Evolutionary conservation across 148 eudicot species (phyloP).

Genomic region (Hydrangea macrophylla): DNA sequence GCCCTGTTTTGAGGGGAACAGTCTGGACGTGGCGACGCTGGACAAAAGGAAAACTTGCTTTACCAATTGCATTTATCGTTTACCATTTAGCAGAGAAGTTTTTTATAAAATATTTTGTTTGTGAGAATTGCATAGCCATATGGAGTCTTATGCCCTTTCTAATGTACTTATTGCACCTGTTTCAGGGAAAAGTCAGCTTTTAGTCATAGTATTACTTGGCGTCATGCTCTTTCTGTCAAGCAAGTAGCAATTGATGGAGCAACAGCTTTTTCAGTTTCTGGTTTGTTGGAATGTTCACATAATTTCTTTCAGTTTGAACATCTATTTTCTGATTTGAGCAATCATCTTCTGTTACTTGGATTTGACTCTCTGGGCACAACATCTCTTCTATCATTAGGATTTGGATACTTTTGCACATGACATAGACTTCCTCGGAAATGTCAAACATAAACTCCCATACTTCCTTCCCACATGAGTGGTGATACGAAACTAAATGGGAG

Average conservation of each 20-base stretch:
- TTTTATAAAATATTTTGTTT: neutral
- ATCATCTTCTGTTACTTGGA: neutral
- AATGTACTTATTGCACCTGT: neutral
- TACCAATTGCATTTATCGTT: neutral
- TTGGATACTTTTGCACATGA: neutral
- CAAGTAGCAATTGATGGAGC: conserved; percentile 76
- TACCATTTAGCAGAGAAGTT: neutral
- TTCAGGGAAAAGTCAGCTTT: conserved; percentile 89
- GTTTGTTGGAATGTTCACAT: conserved; percentile 31
- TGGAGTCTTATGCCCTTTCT: neutral
- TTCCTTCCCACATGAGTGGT: too few relatives aligned
- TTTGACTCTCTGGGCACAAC: too few relatives aligned
- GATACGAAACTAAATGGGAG: too few relatives aligned
- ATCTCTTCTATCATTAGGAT: neutral
- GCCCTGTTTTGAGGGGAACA: neutral
- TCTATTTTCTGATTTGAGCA: neutral
- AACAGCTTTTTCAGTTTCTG: conserved; percentile 79
- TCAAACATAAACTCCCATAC: too few relatives aligned
- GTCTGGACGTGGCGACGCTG: neutral
- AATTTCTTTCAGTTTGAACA: neutral
- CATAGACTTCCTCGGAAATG: neutral
- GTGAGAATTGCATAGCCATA: neutral
- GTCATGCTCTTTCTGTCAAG: conserved; percentile 57
- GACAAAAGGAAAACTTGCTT: neutral
- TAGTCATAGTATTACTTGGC: conserved; percentile 81